These are phyloP conservation scores for Cunninghamia lanceolata DNA, from an alignment of 75 land plant genomes.

Conservation along the genomic window DNA sequence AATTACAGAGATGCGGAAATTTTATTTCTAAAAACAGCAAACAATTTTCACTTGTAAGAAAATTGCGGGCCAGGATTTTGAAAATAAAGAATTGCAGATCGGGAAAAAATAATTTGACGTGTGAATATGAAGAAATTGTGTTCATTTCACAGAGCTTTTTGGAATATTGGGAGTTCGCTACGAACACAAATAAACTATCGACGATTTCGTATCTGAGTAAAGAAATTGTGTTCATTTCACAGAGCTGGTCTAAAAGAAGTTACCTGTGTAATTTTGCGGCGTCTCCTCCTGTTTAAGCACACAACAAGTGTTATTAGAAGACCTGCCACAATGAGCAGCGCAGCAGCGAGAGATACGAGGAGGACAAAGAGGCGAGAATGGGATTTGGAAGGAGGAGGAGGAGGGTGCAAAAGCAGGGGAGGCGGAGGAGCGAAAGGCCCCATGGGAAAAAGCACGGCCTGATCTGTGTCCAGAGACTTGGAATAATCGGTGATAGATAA, in stretches of 20 bases:
- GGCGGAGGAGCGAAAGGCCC: conserved; percentile 19
- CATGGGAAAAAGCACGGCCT: not conserved
- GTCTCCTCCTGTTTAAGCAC: conserved; percentile 8
- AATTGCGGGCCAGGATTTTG: too few species aligned
- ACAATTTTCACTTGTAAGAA: too few species aligned
- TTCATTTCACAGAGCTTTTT: too few species aligned
- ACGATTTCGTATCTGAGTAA: too few species aligned
- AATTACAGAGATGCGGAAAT: too few species aligned
- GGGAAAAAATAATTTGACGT: too few species aligned
- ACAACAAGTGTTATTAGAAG: not conserved
- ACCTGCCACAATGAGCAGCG: conserved; percentile 7
- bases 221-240: too few species aligned
- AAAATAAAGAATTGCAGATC: too few species aligned
- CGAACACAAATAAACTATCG: too few species aligned
- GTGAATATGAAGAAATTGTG: too few species aligned
- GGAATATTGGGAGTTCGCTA: too few species aligned
- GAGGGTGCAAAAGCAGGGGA: not conserved
- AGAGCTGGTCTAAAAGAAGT: not conserved
- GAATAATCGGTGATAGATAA: not conserved
- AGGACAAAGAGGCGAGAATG: conserved; percentile 18
- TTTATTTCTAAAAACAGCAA: too few species aligned
- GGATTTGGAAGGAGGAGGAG: conserved; percentile 3
- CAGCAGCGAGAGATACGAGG: conserved; percentile 17
- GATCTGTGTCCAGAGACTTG: conserved; percentile 7
- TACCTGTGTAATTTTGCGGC: not conserved